Evolutionary conservation across 139 green algal genomes (phyloP), one percentile per base, ranked within the genome.

Genomic region (Micractinium conductrix): DNA sequence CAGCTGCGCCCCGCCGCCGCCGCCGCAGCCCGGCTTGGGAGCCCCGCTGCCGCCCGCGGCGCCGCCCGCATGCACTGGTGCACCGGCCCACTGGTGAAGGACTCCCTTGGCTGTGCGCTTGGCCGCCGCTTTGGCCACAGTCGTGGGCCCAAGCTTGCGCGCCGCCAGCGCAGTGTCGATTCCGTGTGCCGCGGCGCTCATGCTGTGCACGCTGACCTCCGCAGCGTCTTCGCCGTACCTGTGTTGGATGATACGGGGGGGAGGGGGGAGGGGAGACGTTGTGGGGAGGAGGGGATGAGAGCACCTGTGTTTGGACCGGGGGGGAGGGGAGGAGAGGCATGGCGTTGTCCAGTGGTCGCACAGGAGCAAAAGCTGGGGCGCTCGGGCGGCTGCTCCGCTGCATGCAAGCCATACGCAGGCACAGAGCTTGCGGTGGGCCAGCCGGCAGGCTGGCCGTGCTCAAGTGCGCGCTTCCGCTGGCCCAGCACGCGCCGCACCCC

Each of bases 101-200:
- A 86, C 81, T 1, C 81, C 81, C 70, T 74, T 80, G 50, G 81
- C 81, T 3, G 81, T 86, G 2, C 40, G 37, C 55, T 86, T 86
- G 0, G 81, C 81, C 1, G 81, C 81, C 2, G 81, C 38, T 55
- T 86, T 86, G 70, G 81, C 70, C 38, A 86, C 81, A 1, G 81
- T 80, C 43, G 48, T 75, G 26, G 80, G 70, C 0, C 81, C 81
- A 2, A 86, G 70, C 50, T 78, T 78, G 33, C 81, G 70, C 8
- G 38, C 50, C 14, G 53, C 53, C 37, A 44, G 80, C 8, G 62
- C 43, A 0, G 81, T 70, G 19, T 86, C 70, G 2, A 70, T 30
- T 10, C 50, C 40, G 40, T 80, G 44, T 17, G 70, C 81, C 9
- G 81, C 81, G 0, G 81, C 55, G 0, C 45, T 86, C 81, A 86